Conservation (phyloP, 495 filamentous ascomycete species). For the Filosporella fistucella region DNA sequence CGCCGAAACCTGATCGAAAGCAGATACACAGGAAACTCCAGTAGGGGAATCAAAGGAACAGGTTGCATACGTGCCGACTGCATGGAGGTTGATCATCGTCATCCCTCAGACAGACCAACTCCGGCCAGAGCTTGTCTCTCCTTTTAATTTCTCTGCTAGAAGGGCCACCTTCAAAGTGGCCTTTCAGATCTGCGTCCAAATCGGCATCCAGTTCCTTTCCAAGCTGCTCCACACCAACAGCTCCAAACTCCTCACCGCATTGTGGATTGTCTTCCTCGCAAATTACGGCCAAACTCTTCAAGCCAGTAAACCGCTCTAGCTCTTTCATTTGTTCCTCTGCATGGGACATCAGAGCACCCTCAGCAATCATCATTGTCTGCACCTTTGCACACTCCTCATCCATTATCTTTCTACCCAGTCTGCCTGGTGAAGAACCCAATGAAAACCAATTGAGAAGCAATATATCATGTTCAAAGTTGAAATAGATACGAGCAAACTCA, state of each 20-base stretch:
- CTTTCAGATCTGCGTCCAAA: neutral
- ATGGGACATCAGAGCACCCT: neutral
- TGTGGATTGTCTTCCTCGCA: neutral
- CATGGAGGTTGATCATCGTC: neutral
- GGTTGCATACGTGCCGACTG: too few species aligned
- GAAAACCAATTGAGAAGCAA: neutral
- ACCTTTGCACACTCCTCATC: neutral
- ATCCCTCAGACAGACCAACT: neutral
- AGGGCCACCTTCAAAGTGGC: neutral
- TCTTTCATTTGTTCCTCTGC: neutral
- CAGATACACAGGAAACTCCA: too few species aligned
- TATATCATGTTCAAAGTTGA: neutral
- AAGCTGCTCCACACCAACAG: neutral
- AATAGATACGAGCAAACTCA: conserved; percentile 2
- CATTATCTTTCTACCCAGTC: neutral
- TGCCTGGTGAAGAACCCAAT: neutral
- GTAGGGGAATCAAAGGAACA: too few species aligned
- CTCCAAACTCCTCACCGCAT: neutral
- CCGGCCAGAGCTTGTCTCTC: neutral
- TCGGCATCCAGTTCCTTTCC: neutral
- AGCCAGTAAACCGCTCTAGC: neutral
- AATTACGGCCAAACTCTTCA: neutral
- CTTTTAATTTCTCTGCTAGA: neutral
- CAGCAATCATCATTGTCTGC: conserved; percentile 4
- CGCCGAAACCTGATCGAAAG: too few species aligned